Evolutionary conservation across 352 stramenopile genomes (phyloP).

Genomic region (Pythium scleroteichum): DNA sequence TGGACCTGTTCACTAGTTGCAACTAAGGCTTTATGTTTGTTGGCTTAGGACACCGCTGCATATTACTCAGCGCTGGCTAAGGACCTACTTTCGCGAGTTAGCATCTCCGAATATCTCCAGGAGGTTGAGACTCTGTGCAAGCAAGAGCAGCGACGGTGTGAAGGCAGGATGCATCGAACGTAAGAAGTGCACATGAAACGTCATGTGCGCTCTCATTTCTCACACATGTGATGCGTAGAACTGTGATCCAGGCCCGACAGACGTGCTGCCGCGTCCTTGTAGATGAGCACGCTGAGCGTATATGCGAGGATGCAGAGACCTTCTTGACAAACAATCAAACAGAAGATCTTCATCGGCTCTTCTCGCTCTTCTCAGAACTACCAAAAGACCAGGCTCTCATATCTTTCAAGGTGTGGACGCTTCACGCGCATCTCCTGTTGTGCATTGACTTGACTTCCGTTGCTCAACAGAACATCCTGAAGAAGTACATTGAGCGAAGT

Average conservation of each 20-base stretch:
- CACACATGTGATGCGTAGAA: constrained; percentile 34
- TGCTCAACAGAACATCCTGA: constrained; percentile 70
- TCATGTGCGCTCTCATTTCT: neutral
- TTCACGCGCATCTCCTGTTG: neutral
- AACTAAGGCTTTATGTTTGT: too few relatives aligned
- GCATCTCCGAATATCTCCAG: constrained; percentile 74
- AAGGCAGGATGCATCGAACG: constrained; percentile 74
- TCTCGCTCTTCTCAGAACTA: constrained; percentile 82
- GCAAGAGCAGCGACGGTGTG: constrained; percentile 80
- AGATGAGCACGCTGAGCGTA: constrained; percentile 76
- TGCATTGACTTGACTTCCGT: neutral
- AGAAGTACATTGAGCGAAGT: constrained; percentile 83
- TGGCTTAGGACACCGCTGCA: constrained; percentile 51
- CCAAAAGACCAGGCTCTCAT: constrained; percentile 78
- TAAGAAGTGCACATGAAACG: constrained; percentile 34
- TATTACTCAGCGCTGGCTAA: constrained; percentile 75
- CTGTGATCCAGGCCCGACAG: constrained; percentile 74
- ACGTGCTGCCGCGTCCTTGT: constrained; percentile 79
- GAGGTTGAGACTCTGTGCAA: constrained; percentile 70
- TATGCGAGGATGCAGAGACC: constrained; percentile 75
- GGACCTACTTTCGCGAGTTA: constrained; percentile 59
- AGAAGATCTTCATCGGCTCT: constrained; percentile 74
- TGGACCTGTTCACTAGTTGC: too few relatives aligned
- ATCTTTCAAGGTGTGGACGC: constrained; percentile 63
- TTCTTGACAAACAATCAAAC: constrained; percentile 83